Base-by-base conservation (phyloP, 345 rosid genomes). In the Hypericum androsaemum region DNA sequence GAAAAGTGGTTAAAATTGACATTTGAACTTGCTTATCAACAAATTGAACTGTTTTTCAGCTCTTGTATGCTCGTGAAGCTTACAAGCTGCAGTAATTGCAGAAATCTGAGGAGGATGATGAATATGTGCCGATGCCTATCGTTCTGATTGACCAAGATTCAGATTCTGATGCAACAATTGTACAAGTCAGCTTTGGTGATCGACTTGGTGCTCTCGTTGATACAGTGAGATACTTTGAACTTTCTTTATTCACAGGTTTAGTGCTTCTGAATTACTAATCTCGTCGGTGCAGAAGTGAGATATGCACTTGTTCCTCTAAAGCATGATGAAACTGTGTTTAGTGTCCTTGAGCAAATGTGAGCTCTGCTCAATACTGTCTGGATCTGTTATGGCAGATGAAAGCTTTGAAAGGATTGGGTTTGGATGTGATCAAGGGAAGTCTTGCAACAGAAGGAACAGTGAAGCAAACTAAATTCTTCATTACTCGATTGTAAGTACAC, bases 181-280 rank as follows among this genome's bases (percentile, higher is more conserved):
- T 92, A 22, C 89, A 92, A 78, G 66, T 92, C 5, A 92, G 95
- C 13, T 92, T 92, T 15, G 98, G 98, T 5, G 85, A 92, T 71
- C 98, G 98, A 71, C 98, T 92, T 52, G 98, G 98, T 42, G 96
- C 96, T 65, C 79, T 92, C 39, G 67, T 92, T 54, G 98, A 92
- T 72, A 92, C 98, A 0, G 98, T 92, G 80, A 43, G 61, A 38
- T 28, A 14, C 38, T 55, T 52, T 48, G 37, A 5, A 14, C 41
- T 43, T 64, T 10, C 43, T 13, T 50, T 41, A 6, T 9, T 38
- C 54, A 44, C 9, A 50, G 11, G 8, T 47, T 37, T 39, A 38
- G 28, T 37, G 37, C 6, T 16, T 58, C 14, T 47, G 48, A 9
- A 15, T 38, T 10, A 50, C 37, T 6, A 15, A 41, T 41, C 13